phyloP scores from a whole-genome alignment of 495 filamentous ascomycete genomes.

The Aspergillus bertholletiae region DNA sequence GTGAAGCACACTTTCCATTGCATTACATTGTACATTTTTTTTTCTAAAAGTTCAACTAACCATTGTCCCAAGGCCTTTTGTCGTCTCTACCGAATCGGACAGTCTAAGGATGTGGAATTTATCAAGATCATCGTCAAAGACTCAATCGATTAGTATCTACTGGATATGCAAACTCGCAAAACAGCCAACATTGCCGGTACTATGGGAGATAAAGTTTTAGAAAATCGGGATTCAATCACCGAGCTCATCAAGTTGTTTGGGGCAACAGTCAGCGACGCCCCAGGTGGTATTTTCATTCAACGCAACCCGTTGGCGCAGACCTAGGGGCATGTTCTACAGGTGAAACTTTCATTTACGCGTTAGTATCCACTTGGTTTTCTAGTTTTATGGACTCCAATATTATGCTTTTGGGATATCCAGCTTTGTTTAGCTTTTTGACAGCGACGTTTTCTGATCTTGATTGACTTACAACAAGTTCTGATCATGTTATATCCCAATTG shows the following conservation, averaged over 20 bases:
- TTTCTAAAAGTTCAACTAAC: constrained; percentile 3
- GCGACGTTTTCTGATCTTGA: too few species aligned
- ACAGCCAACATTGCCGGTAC: constrained; percentile 19
- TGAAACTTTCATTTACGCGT: not conserved
- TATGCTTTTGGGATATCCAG: too few species aligned
- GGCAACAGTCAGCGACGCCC: constrained; percentile 1
- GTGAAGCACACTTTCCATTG: constrained; percentile 27
- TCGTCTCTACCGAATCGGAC: constrained; percentile 61
- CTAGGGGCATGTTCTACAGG: not conserved
- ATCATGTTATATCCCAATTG: too few species aligned
- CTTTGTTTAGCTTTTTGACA: too few species aligned
- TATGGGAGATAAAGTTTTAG: constrained; percentile 23
- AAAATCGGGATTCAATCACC: constrained; percentile 1
- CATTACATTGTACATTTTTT: constrained; percentile 35
- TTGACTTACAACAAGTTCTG: too few species aligned
- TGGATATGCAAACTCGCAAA: constrained; percentile 32
- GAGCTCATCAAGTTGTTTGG: constrained; percentile 17
- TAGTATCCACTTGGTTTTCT: not conserved
- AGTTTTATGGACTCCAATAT: too few species aligned
- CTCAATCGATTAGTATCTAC: constrained; percentile 50
- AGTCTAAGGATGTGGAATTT: constrained; percentile 50
- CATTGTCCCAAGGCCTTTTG: constrained; percentile 51
- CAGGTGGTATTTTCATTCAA: not conserved
- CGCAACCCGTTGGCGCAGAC: not conserved
- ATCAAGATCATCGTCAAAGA: constrained; percentile 47